Percentiles rank a stretch among this genome's conserved stretches.
Evolutionary conservation across 768 basidiomycete genomes (phyloP).

Genomic region (Amanita molliuscula): DNA sequence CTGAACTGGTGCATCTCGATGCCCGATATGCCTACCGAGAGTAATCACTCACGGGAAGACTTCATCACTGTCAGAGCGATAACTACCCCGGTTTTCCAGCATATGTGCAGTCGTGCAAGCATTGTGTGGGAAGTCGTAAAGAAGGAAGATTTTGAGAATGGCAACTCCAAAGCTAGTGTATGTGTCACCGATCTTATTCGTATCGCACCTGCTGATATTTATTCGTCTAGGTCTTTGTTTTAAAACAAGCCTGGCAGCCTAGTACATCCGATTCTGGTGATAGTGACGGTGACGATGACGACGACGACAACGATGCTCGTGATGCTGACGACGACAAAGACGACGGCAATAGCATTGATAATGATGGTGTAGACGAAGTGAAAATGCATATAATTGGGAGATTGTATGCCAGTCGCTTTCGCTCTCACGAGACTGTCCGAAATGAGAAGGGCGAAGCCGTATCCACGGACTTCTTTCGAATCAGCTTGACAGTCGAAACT

Average conservation of each 20-base stretch:
- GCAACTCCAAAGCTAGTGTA: not conserved
- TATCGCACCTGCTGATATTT: not conserved
- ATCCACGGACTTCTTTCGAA: not conserved
- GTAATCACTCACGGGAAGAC: not conserved
- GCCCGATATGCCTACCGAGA: not conserved
- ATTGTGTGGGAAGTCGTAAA: not conserved
- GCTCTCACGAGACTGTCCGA: not conserved
- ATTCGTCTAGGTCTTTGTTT: not conserved
- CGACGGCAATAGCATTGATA: not conserved
- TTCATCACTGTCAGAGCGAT: not conserved
- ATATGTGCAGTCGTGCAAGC: not conserved
- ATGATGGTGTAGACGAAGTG: not conserved
- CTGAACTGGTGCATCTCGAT: not conserved
- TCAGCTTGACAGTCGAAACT: not conserved
- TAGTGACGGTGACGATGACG: not conserved
- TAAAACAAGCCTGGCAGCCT: not conserved
- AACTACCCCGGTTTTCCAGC: not conserved
- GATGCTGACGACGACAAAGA: not conserved
- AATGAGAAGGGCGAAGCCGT: not conserved
- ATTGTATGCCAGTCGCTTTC: not conserved
- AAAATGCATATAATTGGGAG: not conserved
- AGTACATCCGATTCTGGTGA: not conserved
- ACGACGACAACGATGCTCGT: not conserved
- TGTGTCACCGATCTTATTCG: not conserved
- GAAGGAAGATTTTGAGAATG: not conserved